These are phyloP conservation scores for Xylaria grammica DNA, from an alignment of 495 filamentous ascomycete species.

Conservation along the genomic window DNA sequence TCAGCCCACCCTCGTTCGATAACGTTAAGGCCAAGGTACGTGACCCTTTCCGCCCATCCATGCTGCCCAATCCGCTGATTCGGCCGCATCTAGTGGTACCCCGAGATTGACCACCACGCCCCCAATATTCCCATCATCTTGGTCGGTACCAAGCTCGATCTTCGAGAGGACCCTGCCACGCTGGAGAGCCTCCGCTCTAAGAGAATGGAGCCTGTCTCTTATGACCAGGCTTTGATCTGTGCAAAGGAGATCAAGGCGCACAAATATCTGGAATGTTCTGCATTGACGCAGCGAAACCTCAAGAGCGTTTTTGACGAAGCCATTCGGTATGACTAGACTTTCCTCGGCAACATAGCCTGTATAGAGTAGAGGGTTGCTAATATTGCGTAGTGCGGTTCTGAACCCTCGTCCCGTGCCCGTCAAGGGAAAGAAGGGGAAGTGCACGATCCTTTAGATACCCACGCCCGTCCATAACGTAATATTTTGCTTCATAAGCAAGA, in stretches of 20 bases:
- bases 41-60: conserved; percentile 2
- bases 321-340: conserved; percentile 70
- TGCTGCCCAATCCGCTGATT: conserved; percentile 17
- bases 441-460: conserved; percentile 69
- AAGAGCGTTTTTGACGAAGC: conserved; percentile 99
- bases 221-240: conserved; percentile 81
- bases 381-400: conserved; percentile 71
- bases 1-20: conserved; percentile 95
- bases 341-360: not conserved
- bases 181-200: conserved; percentile 76
- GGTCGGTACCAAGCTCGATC: conserved; percentile 95
- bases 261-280: conserved; percentile 98
- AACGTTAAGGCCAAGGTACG: conserved; percentile 95
- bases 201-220: conserved; percentile 90
- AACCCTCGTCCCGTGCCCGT: conserved; percentile 71
- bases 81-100: conserved; percentile 73
- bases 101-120: conserved; percentile 96
- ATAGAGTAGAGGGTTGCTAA: conserved; percentile 22
- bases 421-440: conserved; percentile 70
- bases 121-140: conserved; percentile 95
- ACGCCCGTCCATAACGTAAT: conserved; percentile 23
- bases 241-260: conserved; percentile 91
- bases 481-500: conserved; percentile 33
- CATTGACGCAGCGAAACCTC: conserved; percentile 90
- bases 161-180: conserved; percentile 87